Base-by-base conservation (phyloP, 352 stramenopile species). In the Halophytophthora batemanensis region DNA sequence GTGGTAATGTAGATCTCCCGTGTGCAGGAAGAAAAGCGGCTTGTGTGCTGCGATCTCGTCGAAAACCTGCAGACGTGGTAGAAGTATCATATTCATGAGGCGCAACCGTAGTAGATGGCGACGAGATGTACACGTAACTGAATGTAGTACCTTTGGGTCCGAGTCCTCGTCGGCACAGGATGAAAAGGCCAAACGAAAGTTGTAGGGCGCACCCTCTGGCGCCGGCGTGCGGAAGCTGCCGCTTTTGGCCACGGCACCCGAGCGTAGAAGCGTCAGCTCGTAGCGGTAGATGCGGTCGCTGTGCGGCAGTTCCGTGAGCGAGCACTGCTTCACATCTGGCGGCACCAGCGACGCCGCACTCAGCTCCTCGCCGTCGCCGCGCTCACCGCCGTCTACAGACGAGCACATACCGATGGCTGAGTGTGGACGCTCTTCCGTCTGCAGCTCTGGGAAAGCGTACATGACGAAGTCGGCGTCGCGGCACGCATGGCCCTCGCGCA, bases 1-100 rank as follows among this genome's bases (percentile, higher is more conserved):
- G 46, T 90, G 79, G 59, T 96, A 96, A 55, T 95, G 84, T 13
- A 95, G 56, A 50, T 96, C 87, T 37, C 87, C 87, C 63, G 86
- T 95, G 65, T 95, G 87, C 52, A 96, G 59, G 51, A 96, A 95
- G 40, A 96, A 77, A 10, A 95, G 60, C 39, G 87, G 66, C 3
- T 86, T 48, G 35, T 92, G 62, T n/a, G 60, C 51, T 37, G 64
- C 64, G 17, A 95, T 90, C 14, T 82, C 61, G 13, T 69, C 58
- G 63, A 82, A 86, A 0, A 87, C 74, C 67, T 84, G 59, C 12
- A 8, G 6, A 58, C 25, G 23, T 49, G 23, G 6, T 15, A 56
- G 25, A 37, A 54, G 46, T 22, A 46, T 49, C 28, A 17, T n/a
- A 22, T 35, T 13, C 43, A 38, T 45, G 47, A 48, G 48, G 44